These are phyloP conservation scores for Picea sitchensis DNA, from an alignment of 75 land plant species.

Conservation along the genomic window DNA sequence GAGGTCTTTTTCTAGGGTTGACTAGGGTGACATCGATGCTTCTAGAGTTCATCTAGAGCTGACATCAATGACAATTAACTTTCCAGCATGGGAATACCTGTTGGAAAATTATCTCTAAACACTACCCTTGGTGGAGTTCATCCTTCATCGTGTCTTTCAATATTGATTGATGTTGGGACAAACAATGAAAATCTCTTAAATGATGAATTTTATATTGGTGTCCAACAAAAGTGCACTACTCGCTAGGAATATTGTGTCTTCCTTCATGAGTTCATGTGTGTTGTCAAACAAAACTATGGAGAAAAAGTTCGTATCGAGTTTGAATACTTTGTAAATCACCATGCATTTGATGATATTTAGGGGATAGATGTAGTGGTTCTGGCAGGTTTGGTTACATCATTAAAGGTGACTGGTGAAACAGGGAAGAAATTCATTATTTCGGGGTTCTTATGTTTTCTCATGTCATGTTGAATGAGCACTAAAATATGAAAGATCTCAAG, in stretches of 20 bases:
- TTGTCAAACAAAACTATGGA: conserved; percentile 83
- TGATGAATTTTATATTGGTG: conserved; percentile 88
- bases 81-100: conserved; percentile 86
- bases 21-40: no score
- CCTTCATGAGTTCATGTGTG: conserved; percentile 78
- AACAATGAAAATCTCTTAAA: conserved; percentile 83
- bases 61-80: no score
- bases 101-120: conserved; percentile 82
- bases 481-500: no score
- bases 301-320: conserved; percentile 89
- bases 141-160: conserved; percentile 84
- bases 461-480: no score
- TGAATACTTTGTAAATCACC: conserved; percentile 75
- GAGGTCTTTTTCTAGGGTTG: no score
- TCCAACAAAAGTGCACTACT: conserved; percentile 67
- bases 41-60: no score
- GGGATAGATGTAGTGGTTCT: conserved; percentile 96
- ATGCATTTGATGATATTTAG: conserved; percentile 75
- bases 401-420: conserved; percentile 73
- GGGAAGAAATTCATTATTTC: no score
- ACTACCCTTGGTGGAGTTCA: conserved; percentile 90
- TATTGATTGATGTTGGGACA: conserved; percentile 94
- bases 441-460: no score
- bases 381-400: conserved; percentile 74
- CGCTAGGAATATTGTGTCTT: conserved; percentile 80